Evolutionary conservation across 805 yeast species (phyloP).

Genomic region (Pichia manshurica): DNA sequence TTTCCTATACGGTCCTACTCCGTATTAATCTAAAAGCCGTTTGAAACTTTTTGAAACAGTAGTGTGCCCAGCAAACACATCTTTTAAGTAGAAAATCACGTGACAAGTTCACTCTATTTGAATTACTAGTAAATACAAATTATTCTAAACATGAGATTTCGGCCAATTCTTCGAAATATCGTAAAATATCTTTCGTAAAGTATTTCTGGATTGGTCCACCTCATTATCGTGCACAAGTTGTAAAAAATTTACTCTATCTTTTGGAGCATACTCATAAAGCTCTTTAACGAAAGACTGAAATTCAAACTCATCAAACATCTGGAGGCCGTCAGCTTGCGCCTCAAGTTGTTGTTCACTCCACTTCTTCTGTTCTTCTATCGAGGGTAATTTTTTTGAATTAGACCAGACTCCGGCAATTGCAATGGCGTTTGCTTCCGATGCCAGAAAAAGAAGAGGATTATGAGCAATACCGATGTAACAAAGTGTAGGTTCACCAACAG

Average conservation of each 20-base stretch:
- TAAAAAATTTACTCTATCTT: conserved; percentile 10
- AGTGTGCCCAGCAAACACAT: too few relatives aligned
- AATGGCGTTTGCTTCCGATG: conserved; percentile 45
- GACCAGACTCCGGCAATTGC: conserved; percentile 55
- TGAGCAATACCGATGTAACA: conserved; percentile 36
- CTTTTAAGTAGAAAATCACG: too few relatives aligned
- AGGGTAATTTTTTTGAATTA: conserved; percentile 35
- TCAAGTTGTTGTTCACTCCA: conserved; percentile 6
- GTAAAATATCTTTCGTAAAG: conserved; percentile 12
- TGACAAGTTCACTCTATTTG: too few relatives aligned
- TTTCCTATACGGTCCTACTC: too few relatives aligned
- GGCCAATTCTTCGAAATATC: conserved; percentile 10
- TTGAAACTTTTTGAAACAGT: too few relatives aligned
- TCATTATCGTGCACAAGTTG: background rate
- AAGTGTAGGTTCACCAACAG: conserved; percentile 38
- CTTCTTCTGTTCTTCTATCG: conserved; percentile 19
- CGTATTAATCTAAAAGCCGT: too few relatives aligned
- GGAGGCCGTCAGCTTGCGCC: conserved; percentile 15
- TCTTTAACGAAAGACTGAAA: conserved; percentile 11
- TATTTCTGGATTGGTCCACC: background rate
- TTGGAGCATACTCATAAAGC: conserved; percentile 13
- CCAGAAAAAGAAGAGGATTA: conserved; percentile 41
- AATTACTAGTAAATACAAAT: too few relatives aligned
- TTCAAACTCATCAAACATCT: conserved; percentile 13
- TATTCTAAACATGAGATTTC: too few relatives aligned